Percentiles rank a stretch among this genome's conserved stretches.
These are phyloP conservation scores for Beauveria medogensis DNA, from an alignment of 2,329 filamentous ascomycete genomes.

Conservation along the genomic window DNA sequence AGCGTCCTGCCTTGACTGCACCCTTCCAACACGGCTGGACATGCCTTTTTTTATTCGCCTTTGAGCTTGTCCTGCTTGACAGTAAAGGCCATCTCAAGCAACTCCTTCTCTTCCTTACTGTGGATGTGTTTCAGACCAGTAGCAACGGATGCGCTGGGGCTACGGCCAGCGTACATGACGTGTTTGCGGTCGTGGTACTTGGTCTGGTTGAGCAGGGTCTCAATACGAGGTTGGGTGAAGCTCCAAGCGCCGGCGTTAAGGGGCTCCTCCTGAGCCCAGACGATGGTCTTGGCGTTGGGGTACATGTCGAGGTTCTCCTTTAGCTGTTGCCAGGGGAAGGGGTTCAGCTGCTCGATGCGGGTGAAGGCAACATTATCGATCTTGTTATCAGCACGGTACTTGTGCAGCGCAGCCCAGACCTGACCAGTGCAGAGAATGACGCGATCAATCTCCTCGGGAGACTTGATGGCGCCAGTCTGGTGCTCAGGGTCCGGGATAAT, in stretches of 20 bases:
- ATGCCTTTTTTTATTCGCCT: constrained; percentile 43
- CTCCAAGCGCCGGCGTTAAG: constrained; percentile 96
- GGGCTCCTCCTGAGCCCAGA: constrained; percentile 96
- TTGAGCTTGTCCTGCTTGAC: constrained; percentile 63
- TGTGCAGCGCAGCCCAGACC: constrained; percentile 83
- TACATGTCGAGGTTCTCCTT: constrained; percentile 96
- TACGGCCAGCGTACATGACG: constrained; percentile 93
- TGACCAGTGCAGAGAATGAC: constrained; percentile 93
- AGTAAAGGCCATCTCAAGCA: constrained; percentile 59
- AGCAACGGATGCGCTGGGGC: constrained; percentile 87
- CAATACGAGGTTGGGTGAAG: constrained; percentile 93
- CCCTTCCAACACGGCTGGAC: neutral
- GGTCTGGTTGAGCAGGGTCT: constrained; percentile 91
- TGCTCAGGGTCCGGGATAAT: constrained; percentile 90
- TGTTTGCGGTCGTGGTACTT: constrained; percentile 88
- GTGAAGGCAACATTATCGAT: constrained; percentile 90
- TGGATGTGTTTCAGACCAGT: constrained; percentile 86
- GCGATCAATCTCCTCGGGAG: constrained; percentile 81
- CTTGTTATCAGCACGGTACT: constrained; percentile 80
- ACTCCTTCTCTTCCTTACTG: constrained; percentile 83
- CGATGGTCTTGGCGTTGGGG: constrained; percentile 94
- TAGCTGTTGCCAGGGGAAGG: constrained; percentile 96
- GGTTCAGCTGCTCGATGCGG: constrained; percentile 93
- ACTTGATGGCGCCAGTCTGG: constrained; percentile 62
- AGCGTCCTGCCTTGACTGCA: neutral